Conservation (phyloP, 2,329 filamentous ascomycete species). For the Talaromyces sp. region DNA sequence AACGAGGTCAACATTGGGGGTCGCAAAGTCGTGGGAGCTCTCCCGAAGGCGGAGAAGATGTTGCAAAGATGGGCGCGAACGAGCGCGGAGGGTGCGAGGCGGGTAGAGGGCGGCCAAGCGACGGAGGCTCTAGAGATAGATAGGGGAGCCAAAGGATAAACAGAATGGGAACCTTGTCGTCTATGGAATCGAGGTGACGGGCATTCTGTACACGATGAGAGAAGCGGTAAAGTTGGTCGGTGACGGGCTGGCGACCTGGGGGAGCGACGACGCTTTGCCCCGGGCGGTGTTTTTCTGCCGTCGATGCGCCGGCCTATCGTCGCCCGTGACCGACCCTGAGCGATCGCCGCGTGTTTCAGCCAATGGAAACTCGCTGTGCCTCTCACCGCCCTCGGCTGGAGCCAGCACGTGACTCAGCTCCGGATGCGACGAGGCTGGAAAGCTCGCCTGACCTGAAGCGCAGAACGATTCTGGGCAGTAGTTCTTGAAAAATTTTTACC, state of each 20-base stretch:
- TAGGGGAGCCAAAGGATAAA: background rate
- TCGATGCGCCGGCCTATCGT: slow-evolving; percentile 7
- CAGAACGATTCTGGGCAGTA: background rate
- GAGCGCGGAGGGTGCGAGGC: slow-evolving; percentile 8
- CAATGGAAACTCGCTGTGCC: background rate
- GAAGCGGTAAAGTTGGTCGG: background rate
- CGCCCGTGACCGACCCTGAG: slow-evolving; percentile 1
- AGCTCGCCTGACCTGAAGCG: background rate
- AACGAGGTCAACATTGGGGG: slow-evolving; percentile 28
- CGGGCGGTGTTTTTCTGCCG: slow-evolving; percentile 10
- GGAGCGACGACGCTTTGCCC: slow-evolving; percentile 4
- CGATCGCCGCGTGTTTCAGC: background rate
- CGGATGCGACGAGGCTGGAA: slow-evolving; percentile 4
- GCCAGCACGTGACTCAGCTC: slow-evolving; percentile 7
- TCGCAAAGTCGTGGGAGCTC: slow-evolving; percentile 9
- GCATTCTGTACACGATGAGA: background rate
- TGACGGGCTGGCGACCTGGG: slow-evolving; percentile 11
- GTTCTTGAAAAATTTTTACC: background rate
- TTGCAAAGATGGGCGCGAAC: slow-evolving; percentile 4
- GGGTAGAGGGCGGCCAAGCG: slow-evolving; percentile 8
- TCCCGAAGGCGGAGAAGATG: slow-evolving; percentile 12
- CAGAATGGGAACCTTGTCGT: background rate
- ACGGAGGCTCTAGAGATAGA: background rate
- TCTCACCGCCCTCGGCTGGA: slow-evolving; percentile 11
- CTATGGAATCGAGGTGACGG: background rate